Percentiles rank a stretch among this genome's conserved stretches.
Evolutionary conservation across 768 basidiomycete species (phyloP).

Genomic region (Boletus speciosus): DNA sequence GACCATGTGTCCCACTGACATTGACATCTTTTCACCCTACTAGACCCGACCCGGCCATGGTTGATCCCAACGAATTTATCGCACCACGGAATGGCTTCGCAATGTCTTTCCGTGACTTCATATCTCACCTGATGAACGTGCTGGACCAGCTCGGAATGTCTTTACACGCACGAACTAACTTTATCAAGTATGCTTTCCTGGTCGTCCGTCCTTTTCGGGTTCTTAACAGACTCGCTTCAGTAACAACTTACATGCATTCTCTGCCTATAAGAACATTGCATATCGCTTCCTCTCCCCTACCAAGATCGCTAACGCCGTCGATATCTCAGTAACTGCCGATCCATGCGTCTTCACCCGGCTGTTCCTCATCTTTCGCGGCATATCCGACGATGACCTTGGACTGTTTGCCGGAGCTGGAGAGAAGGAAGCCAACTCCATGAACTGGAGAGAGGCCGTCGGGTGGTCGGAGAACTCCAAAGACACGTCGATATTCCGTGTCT

Average conservation of each 20-base stretch:
- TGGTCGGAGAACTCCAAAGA: constrained; percentile 84
- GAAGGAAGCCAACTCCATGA: constrained; percentile 77
- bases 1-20: neutral
- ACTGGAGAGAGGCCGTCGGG: constrained; percentile 78
- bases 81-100: constrained; percentile 82
- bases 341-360: constrained; percentile 80
- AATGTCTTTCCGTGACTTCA: constrained; percentile 77
- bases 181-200: constrained; percentile 62
- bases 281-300: constrained; percentile 82
- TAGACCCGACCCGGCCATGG: constrained; percentile 74
- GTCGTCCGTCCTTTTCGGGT: neutral
- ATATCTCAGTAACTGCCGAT: constrained; percentile 79
- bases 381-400: constrained; percentile 75
- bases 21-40: constrained; percentile 4
- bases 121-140: constrained; percentile 78
- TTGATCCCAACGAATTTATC: constrained; percentile 77
- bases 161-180: constrained; percentile 73
- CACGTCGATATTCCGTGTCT: constrained; percentile 64
- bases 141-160: constrained; percentile 84
- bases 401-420: constrained; percentile 76
- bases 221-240: constrained; percentile 34
- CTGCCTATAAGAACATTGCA: constrained; percentile 80
- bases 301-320: constrained; percentile 81
- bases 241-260: constrained; percentile 72
- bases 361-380: constrained; percentile 82